phyloP scores from a whole-genome alignment of 768 basidiomycete genomes.

The Lepiota venenata region DNA sequence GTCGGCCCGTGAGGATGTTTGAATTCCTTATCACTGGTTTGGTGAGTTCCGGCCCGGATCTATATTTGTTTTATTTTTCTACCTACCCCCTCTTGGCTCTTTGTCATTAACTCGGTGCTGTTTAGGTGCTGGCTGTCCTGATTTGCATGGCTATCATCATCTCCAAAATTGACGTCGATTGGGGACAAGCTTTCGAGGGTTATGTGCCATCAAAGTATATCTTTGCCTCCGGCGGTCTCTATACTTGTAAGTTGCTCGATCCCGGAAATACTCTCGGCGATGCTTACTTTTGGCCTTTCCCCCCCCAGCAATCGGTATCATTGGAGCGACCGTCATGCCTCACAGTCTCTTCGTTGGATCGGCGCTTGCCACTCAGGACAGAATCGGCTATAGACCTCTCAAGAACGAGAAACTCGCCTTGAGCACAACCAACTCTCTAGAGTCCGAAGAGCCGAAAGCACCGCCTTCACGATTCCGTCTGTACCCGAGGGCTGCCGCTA shows the following conservation, averaged over 20 bases:
- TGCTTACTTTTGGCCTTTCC: neutral
- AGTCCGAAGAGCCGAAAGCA: constrained; percentile 16
- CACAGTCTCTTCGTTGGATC: constrained; percentile 91
- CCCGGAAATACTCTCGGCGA: neutral
- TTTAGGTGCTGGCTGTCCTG: constrained; percentile 66
- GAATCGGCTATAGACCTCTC: constrained; percentile 40
- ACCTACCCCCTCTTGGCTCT: neutral
- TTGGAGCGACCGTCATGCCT: constrained; percentile 91
- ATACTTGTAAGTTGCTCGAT: constrained; percentile 51
- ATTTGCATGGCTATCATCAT: constrained; percentile 79
- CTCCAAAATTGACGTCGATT: constrained; percentile 63
- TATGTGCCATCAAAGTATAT: constrained; percentile 70
- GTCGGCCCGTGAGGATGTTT: constrained; percentile 64
- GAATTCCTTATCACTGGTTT: constrained; percentile 60
- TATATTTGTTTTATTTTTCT: neutral
- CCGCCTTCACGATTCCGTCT: constrained; percentile 11
- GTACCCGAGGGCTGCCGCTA: constrained; percentile 18
- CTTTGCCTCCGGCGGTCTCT: constrained; percentile 53
- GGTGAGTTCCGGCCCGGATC: constrained; percentile 36
- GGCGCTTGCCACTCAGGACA: constrained; percentile 78
- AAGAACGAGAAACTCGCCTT: constrained; percentile 16
- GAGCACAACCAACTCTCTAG: constrained; percentile 14
- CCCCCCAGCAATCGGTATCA: constrained; percentile 58
- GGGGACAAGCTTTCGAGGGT: constrained; percentile 72
- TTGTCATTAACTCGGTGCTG: neutral